These are phyloP conservation scores for Populus trichocarpa DNA, from an alignment of 441 rosid genomes.

Conservation along the genomic window DNA sequence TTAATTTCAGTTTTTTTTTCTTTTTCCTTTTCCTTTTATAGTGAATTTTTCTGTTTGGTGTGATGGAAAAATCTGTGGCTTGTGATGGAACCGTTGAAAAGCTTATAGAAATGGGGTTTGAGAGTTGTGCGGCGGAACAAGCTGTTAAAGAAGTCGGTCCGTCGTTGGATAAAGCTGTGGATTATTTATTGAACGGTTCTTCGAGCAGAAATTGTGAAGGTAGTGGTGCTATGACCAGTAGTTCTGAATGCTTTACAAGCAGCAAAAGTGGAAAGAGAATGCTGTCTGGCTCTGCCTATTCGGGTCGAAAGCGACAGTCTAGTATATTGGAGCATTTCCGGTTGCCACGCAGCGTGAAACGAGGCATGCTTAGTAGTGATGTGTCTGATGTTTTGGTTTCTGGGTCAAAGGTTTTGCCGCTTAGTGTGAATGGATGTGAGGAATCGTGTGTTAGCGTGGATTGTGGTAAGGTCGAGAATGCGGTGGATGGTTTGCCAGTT, in stretches of 20 bases:
- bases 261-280: constrained; percentile 33
- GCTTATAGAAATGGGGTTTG: constrained; percentile 77
- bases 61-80: neutral
- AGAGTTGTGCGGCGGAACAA: constrained; percentile 36
- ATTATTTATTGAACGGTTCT: constrained; percentile 46
- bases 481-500: constrained; percentile 21
- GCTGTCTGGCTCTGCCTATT: constrained; percentile 8
- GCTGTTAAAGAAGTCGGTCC: constrained; percentile 66
- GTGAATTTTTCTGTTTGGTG: neutral
- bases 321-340: constrained; percentile 61
- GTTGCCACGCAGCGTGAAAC: constrained; percentile 27
- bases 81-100: constrained; percentile 36
- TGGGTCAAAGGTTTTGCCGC: constrained; percentile 22
- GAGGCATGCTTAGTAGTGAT: constrained; percentile 12
- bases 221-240: constrained; percentile 22
- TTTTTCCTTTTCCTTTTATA: neutral
- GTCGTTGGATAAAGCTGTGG: constrained; percentile 49
- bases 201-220: constrained; percentile 9
- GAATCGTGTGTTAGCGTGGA: constrained; percentile 11
- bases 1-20: neutral
- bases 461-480: constrained; percentile 5
- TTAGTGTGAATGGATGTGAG: constrained; percentile 18
- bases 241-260: constrained; percentile 25
- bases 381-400: constrained; percentile 18
- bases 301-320: constrained; percentile 45